Evolutionary conservation across 2,329 filamentous ascomycete species (phyloP).

Genomic region (Ceratocystis eucalypticola): DNA sequence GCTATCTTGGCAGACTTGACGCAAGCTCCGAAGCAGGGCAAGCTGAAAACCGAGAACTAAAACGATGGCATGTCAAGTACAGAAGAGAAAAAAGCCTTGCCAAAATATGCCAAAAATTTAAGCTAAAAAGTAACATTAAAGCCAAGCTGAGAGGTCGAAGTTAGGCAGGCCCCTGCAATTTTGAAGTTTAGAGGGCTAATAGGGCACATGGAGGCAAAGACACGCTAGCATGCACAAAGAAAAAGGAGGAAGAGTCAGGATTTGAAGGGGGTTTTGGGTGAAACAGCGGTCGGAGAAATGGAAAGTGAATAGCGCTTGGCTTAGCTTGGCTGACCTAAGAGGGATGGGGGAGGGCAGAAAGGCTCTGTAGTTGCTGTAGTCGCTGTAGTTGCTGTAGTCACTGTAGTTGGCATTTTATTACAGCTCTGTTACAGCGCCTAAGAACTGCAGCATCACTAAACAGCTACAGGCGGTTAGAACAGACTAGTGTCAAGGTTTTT

Average conservation of each 20-base stretch:
- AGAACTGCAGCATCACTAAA: no score
- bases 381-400: no score
- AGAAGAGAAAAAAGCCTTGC: background rate
- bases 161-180: background rate
- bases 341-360: background rate
- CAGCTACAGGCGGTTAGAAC: no score
- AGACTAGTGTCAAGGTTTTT: no score
- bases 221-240: background rate
- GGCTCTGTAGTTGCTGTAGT: background rate
- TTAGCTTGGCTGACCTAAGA: no score
- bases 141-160: background rate
- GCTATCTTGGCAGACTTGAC: background rate
- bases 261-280: background rate
- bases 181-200: background rate
- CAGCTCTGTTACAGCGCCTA: background rate
- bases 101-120: no score
- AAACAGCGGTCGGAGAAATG: background rate
- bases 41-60: background rate
- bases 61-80: background rate
- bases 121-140: background rate
- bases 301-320: background rate
- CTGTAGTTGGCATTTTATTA: background rate
- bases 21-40: background rate
- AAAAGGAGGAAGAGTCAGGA: background rate
- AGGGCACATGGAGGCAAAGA: no score